phyloP scores from a whole-genome alignment of 2,329 filamentous ascomycete genomes.

The Hirsutella minnesotensis region DNA sequence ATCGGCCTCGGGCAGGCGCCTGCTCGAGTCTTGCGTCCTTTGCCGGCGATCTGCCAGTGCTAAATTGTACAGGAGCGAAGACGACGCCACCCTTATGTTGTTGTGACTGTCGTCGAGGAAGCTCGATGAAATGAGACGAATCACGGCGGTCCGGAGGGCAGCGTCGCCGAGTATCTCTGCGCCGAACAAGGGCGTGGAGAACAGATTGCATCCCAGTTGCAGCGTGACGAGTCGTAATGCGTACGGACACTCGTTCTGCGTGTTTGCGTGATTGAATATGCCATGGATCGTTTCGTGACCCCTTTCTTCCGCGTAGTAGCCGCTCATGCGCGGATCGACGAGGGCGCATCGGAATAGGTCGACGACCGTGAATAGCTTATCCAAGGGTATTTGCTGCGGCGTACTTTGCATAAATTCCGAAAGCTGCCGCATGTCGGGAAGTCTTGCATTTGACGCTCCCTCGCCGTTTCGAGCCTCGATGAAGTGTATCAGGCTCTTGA shows the following conservation, averaged over 20 bases:
- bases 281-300: slow-evolving; percentile 49
- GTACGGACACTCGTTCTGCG: slow-evolving; percentile 55
- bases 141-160: slow-evolving; percentile 43
- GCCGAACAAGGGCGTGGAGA: slow-evolving; percentile 61
- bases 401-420: slow-evolving; percentile 47
- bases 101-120: slow-evolving; percentile 66
- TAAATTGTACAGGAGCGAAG: slow-evolving; percentile 76
- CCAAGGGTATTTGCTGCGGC: slow-evolving; percentile 43
- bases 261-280: slow-evolving; percentile 49
- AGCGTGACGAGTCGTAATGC: slow-evolving; percentile 72
- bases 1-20: slow-evolving; percentile 53
- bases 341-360: slow-evolving; percentile 74
- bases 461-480: slow-evolving; percentile 48
- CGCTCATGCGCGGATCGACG: slow-evolving; percentile 65
- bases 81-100: slow-evolving; percentile 68
- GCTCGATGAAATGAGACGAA: slow-evolving; percentile 60
- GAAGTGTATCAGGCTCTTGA: slow-evolving; percentile 58
- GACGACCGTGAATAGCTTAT: slow-evolving; percentile 67
- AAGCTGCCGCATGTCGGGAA: slow-evolving; percentile 61
- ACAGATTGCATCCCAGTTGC: slow-evolving; percentile 77
- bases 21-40: slow-evolving; percentile 43
- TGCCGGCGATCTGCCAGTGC: slow-evolving; percentile 56
- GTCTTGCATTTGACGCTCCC: slow-evolving; percentile 50
- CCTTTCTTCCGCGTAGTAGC: slow-evolving; percentile 70
- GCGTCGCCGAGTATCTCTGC: slow-evolving; percentile 45